Evolutionary conservation across 108 stramenopile genomes (phyloP).

Genomic region (Aurantiochytrium sp.): DNA sequence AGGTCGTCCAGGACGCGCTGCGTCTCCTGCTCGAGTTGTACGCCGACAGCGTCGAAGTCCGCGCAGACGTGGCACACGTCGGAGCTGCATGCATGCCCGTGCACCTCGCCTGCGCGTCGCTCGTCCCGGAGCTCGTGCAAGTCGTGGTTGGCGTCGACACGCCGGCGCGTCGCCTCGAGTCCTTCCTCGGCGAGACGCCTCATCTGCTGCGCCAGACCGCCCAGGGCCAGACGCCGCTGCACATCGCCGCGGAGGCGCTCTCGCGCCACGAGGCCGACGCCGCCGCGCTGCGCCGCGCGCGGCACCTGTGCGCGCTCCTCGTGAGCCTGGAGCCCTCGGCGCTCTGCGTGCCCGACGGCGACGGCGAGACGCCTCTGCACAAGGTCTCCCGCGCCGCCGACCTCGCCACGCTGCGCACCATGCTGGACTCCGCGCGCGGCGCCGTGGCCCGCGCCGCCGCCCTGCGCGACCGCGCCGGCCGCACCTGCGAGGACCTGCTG

Average conservation of each 20-base stretch:
- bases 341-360: background rate
- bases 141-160: background rate
- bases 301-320: background rate
- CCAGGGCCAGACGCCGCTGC: background rate
- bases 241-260: background rate
- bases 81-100: background rate
- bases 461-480: background rate
- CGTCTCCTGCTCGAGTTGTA: background rate
- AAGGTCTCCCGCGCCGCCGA: background rate
- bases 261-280: background rate
- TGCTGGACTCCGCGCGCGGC: background rate
- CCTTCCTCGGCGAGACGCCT: background rate
- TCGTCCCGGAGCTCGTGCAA: background rate
- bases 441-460: background rate
- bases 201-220: background rate
- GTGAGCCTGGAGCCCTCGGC: background rate
- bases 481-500: background rate
- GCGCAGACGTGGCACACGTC: background rate
- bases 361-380: background rate
- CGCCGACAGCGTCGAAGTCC: background rate
- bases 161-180: background rate
- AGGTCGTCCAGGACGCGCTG: background rate
- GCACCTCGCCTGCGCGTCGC: background rate
- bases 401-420: background rate
- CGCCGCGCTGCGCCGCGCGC: background rate